Percentiles rank a stretch among this genome's conserved stretches.
These are phyloP conservation scores for Ascochyta fabae DNA, from an alignment of 2,329 filamentous ascomycete genomes.

Conservation along the genomic window DNA sequence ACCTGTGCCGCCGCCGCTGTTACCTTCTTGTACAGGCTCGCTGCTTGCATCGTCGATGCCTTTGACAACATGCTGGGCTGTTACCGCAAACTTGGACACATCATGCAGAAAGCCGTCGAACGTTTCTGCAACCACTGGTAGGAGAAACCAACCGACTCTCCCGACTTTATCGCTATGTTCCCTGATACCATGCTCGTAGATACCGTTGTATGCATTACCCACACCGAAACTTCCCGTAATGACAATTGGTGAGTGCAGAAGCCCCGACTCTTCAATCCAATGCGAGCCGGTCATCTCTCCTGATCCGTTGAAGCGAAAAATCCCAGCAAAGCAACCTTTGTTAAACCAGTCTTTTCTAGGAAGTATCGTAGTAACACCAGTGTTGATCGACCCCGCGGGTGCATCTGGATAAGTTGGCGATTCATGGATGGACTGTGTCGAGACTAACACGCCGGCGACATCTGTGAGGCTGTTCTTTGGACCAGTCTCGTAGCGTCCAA, in stretches of 20 bases:
- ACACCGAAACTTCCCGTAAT: conserved; percentile 66
- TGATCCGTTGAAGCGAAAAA: conserved; percentile 68
- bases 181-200: conserved; percentile 62
- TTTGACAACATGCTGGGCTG: conserved; percentile 59
- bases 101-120: conserved; percentile 69
- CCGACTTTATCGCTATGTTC: conserved; percentile 52
- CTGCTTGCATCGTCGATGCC: conserved; percentile 61
- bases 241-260: conserved; percentile 65
- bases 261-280: conserved; percentile 67
- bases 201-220: conserved; percentile 64
- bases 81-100: conserved; percentile 61
- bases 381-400: conserved; percentile 45
- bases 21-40: conserved; percentile 65
- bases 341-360: conserved; percentile 52
- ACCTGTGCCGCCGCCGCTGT: conserved; percentile 70
- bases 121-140: conserved; percentile 67
- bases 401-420: conserved; percentile 39
- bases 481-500: conserved; percentile 49
- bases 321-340: conserved; percentile 51
- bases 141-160: conserved; percentile 60
- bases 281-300: conserved; percentile 68
- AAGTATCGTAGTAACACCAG: conserved; percentile 54
- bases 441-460: conserved; percentile 52
- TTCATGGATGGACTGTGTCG: conserved; percentile 49
- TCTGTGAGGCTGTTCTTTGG: conserved; percentile 55